phyloP scores from a whole-genome alignment of 306 rosid species.

The Cucurbita ficifolia region DNA sequence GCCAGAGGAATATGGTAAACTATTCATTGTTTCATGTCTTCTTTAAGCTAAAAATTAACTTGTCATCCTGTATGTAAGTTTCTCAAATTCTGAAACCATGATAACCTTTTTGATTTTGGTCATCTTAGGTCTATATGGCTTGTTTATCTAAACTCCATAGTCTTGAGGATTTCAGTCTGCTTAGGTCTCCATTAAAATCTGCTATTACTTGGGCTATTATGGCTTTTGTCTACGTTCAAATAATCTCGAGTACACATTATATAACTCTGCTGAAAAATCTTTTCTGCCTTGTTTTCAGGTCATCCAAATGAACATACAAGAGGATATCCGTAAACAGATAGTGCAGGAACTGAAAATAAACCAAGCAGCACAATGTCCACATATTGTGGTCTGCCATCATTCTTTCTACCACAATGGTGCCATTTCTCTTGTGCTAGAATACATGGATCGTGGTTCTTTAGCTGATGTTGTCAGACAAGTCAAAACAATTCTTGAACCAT shows the following conservation, averaged over 20 bases:
- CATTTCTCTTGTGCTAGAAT: constrained; percentile 83
- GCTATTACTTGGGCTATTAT: not conserved
- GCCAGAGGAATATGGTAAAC: not conserved
- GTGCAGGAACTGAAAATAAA: constrained; percentile 97
- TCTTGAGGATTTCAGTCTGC: not conserved
- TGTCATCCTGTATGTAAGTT: not conserved
- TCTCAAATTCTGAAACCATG: not conserved
- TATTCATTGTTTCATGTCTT: not conserved
- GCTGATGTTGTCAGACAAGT: constrained; percentile 78
- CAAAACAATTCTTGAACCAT: constrained; percentile 58
- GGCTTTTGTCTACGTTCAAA: not conserved
- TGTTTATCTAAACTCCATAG: not conserved
- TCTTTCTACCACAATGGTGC: constrained; percentile 92
- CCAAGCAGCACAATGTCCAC: constrained; percentile 90
- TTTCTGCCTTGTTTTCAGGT: constrained; percentile 35
- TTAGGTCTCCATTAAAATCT: not conserved
- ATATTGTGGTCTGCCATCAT: constrained; percentile 85
- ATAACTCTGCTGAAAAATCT: not conserved
- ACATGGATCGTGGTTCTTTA: constrained; percentile 98
- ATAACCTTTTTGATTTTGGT: not conserved
- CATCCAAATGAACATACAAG: constrained; percentile 95
- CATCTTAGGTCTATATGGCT: not conserved
- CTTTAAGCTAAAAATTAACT: not conserved
- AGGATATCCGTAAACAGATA: constrained; percentile 89
- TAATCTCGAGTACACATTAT: not conserved